Evolutionary conservation across 1,284 basidiomycete species (phyloP).

Genomic region (Ceratobasidium sp.): DNA sequence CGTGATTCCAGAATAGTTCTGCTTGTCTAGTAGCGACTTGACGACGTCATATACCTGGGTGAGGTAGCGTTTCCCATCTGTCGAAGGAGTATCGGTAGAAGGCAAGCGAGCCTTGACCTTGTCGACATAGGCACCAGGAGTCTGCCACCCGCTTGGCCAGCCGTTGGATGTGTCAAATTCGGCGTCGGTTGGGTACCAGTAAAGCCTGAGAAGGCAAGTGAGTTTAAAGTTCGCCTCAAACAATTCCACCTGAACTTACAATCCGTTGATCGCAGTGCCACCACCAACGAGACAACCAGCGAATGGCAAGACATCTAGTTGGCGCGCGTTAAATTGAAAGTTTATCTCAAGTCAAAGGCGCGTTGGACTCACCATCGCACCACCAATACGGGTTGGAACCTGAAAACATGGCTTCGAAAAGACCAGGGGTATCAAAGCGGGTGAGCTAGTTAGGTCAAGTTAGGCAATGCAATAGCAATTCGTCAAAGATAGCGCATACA

Average conservation of each 20-base stretch:
- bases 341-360: neutral
- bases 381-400: conserved; percentile 67
- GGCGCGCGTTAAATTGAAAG: neutral
- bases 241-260: too few relatives aligned
- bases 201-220: conserved; percentile 57
- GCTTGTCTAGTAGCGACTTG: conserved; percentile 58
- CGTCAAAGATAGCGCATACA: conserved; percentile 51
- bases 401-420: conserved; percentile 59
- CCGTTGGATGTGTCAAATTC: conserved; percentile 65
- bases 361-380: conserved; percentile 62
- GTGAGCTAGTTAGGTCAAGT: conserved; percentile 61
- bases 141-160: conserved; percentile 66
- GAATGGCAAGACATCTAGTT: conserved; percentile 67
- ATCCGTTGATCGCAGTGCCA: conserved; percentile 70
- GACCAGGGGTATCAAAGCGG: conserved; percentile 71
- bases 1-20: conserved; percentile 64
- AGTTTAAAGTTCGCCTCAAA: too few relatives aligned
- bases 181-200: conserved; percentile 64
- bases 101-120: conserved; percentile 65
- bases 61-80: conserved; percentile 69
- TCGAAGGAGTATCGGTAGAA: conserved; percentile 67
- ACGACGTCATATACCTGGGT: conserved; percentile 62
- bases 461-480: conserved; percentile 7
- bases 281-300: conserved; percentile 73
- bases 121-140: conserved; percentile 62